These are phyloP conservation scores for Xylaria grammica DNA, from an alignment of 495 filamentous ascomycete genomes.

Conservation along the genomic window DNA sequence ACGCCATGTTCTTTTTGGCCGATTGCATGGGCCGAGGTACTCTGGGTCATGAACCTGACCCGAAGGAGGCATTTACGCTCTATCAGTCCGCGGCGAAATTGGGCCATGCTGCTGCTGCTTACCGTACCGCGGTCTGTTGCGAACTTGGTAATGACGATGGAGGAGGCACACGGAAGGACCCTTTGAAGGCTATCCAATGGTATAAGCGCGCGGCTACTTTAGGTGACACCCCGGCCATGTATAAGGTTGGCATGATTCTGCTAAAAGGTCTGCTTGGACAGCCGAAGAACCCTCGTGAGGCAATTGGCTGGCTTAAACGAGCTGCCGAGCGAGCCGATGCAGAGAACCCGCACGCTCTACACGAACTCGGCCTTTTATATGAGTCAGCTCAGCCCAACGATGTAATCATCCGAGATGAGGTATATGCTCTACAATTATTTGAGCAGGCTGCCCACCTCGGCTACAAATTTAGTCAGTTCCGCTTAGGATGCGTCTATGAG, in stretches of 20 bases:
- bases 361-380: conserved; percentile 89
- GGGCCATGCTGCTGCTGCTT: conserved; percentile 84
- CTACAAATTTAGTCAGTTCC: conserved; percentile 94
- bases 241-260: conserved; percentile 96
- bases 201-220: conserved; percentile 90
- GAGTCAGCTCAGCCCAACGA: conserved; percentile 71
- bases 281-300: conserved; percentile 80
- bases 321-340: conserved; percentile 86
- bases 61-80: conserved; percentile 87
- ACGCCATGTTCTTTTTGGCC: conserved; percentile 93
- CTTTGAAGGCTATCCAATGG: conserved; percentile 94
- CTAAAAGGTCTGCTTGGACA: conserved; percentile 95
- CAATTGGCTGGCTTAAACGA: conserved; percentile 87
- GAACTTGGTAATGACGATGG: conserved; percentile 95
- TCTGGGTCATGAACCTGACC: conserved; percentile 70
- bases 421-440: conserved; percentile 79
- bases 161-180: conserved; percentile 88
- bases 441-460: conserved; percentile 86
- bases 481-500: conserved; percentile 85
- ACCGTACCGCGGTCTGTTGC: conserved; percentile 95
- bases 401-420: conserved; percentile 76
- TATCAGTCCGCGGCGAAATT: conserved; percentile 94
- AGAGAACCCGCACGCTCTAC: conserved; percentile 93
- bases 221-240: conserved; percentile 93
- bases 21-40: conserved; percentile 84